Conservation (phyloP, 176 grass and related monocot species). For the Pontederia paniculata region DNA sequence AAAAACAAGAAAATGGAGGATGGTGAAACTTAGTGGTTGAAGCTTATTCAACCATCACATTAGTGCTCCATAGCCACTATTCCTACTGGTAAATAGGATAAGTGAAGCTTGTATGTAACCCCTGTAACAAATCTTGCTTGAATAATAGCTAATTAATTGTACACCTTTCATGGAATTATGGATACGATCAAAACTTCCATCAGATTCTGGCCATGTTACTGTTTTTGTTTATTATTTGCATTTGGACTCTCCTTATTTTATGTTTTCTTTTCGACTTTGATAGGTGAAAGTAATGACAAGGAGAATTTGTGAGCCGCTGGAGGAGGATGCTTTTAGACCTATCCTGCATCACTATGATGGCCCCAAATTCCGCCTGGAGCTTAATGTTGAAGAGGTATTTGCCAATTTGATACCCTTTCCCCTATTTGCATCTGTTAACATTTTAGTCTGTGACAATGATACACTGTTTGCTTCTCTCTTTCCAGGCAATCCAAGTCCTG, state of each 20-base stretch:
- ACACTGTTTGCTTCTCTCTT: not conserved
- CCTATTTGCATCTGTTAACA: not conserved
- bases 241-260: not conserved
- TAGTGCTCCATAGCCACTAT: no score
- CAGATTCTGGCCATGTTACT: not conserved
- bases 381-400: constrained; percentile 69
- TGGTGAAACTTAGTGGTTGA: no score
- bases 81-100: not conserved
- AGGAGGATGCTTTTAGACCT: constrained; percentile 92
- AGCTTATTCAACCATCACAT: no score
- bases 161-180: no score
- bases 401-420: not conserved
- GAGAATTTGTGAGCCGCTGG: constrained; percentile 66
- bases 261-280: not conserved
- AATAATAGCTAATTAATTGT: not conserved
- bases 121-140: not conserved
- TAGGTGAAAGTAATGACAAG: constrained; percentile 72
- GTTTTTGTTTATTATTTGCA: not conserved
- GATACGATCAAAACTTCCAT: not conserved
- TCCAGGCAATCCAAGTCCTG: constrained; percentile 67
- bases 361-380: constrained; percentile 92
- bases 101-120: not conserved
- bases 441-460: not conserved
- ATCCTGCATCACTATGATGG: constrained; percentile 99
- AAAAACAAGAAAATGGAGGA: no score